phyloP scores from a whole-genome alignment of 306 rosid genomes.

The Casuarina glauca region DNA sequence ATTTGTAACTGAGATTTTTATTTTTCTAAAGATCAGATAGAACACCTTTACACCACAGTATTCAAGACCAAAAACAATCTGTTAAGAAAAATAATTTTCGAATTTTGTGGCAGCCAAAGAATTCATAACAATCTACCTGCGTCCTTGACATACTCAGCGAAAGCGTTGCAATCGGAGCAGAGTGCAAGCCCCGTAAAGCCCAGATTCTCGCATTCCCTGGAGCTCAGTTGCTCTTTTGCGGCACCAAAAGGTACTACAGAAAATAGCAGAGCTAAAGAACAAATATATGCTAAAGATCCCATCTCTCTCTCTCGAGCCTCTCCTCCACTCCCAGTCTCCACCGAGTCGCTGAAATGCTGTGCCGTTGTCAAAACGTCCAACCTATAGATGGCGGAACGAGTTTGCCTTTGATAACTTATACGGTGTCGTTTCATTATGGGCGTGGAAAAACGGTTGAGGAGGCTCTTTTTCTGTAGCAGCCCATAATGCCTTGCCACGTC shows the following conservation, averaged over 20 bases:
- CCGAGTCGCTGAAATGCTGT: too few species aligned
- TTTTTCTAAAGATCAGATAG: neutral
- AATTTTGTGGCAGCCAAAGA: too few species aligned
- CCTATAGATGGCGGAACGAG: too few species aligned
- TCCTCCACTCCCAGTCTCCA: too few species aligned
- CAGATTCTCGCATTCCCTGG: conserved; percentile 87
- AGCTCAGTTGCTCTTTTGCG: conserved; percentile 58
- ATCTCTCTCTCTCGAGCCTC: conserved; percentile 13
- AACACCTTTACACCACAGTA: neutral
- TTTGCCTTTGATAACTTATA: too few species aligned
- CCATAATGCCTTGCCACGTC: too few species aligned
- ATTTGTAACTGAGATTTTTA: neutral
- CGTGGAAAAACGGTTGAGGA: too few species aligned
- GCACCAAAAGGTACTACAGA: conserved; percentile 13
- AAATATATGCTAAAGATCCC: conserved; percentile 33
- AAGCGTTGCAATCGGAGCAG: conserved; percentile 84
- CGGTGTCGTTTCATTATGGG: too few species aligned
- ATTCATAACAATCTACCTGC: conserved; percentile 43
- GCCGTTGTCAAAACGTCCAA: too few species aligned
- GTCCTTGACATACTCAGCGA: conserved; percentile 91
- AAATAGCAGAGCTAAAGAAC: conserved; percentile 12
- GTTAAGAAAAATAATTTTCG: too few species aligned
- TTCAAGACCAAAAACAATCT: neutral
- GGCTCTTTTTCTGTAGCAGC: too few species aligned
- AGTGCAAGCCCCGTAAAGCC: conserved; percentile 87